Percentiles rank a stretch among this genome's conserved stretches.
Evolutionary conservation across 169 alveolate genomes (phyloP).

Genomic region (Eimeria maxima): DNA sequence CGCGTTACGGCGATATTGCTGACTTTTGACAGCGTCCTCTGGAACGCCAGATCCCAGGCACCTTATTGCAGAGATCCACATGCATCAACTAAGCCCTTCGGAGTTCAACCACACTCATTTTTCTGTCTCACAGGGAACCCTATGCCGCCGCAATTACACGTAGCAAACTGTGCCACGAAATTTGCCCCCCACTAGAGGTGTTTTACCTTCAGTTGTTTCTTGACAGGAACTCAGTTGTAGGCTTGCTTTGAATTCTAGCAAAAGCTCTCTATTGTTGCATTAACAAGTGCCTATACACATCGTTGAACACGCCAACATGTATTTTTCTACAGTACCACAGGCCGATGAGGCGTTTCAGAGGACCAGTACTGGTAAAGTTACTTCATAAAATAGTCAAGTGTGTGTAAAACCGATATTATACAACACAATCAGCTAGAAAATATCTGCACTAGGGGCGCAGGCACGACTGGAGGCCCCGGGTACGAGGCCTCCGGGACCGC

Average conservation of each 20-base stretch:
- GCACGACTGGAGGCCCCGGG: no score
- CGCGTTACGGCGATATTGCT: neutral
- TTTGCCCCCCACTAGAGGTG: neutral
- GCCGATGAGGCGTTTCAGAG: no score
- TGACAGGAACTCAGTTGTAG: neutral
- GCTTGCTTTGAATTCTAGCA: neutral
- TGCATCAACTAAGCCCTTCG: neutral
- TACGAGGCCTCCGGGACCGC: no score
- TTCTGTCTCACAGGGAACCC: neutral
- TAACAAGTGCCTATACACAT: neutral
- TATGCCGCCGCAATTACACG: neutral
- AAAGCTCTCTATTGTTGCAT: neutral
- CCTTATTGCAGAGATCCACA: no score
- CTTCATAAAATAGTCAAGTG: no score
- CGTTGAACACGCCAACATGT: neutral
- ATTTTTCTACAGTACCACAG: neutral
- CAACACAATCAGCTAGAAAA: no score
- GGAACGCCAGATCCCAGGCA: neutral
- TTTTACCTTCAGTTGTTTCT: neutral
- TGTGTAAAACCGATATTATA: no score
- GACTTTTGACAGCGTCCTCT: neutral
- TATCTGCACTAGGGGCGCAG: no score
- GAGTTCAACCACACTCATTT: neutral
- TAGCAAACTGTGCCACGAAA: neutral
- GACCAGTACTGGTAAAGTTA: no score